Evolutionary conservation across 768 basidiomycete species (phyloP), one percentile per base, ranked within the genome.

Genomic region (Xanthoconium stramineum): DNA sequence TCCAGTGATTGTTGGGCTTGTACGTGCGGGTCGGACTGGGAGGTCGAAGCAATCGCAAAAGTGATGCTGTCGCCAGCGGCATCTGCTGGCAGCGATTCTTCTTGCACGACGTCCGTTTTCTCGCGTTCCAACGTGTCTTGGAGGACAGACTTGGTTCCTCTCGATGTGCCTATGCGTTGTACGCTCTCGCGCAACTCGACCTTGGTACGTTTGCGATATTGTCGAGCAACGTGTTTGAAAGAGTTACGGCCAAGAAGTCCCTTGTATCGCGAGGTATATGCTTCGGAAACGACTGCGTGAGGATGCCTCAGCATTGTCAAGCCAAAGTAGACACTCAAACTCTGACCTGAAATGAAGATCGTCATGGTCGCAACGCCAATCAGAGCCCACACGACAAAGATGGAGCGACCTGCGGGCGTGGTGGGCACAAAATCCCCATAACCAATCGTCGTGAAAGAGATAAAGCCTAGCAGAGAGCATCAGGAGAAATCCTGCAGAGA

Each of bases 321-420:
- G 10, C 11, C 13, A 35, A 17, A 5, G 47, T 3, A 17, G 19
- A 44, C 9, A 14, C 45, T 50, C 4, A 20, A n/a, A 48, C 17
- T 9, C 80, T 9, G 42, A 88, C 88, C 80, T 8, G 89, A 86
- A 56, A 91, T 78, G 14, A 91, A 74, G 29, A 88, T 82, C 0
- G 90, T 89, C 83, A 91, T 82, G 1, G 87, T 83, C 2, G 78
- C 88, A 14, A 91, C 85, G 15, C 89, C 91, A 8, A 90, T 70
- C 36, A 92, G 69, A 0, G 89, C 86, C 90, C 90, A 91, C 3
- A 83, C 81, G 39, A 91, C 79, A 66, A 92, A 92, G 35, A 92
- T 77, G 14, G 86, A 82, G 24, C 88, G 82, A 12, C 90, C 91
- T 4, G 86, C 82, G 12, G 85, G 81, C 0, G 86, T 84, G 48